phyloP scores from a whole-genome alignment of 441 rosid genomes.

The Brassica hybrid region DNA sequence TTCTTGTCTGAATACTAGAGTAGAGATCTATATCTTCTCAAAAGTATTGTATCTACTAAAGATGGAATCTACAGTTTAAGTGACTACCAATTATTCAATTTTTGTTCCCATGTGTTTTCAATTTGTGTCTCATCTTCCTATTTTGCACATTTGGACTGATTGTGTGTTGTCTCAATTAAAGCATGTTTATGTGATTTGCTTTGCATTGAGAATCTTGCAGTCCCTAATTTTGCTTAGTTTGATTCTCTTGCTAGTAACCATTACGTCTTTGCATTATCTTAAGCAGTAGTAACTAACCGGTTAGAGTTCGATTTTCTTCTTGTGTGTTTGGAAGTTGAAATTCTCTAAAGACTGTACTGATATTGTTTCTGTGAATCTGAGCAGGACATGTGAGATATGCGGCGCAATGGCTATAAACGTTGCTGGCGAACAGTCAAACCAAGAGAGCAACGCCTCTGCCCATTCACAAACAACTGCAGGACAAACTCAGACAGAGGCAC shows the following conservation, averaged over 20 bases:
- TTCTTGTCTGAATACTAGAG: constrained; percentile 18
- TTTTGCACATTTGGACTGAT: neutral
- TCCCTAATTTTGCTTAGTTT: constrained; percentile 2
- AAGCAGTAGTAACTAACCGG: constrained; percentile 11
- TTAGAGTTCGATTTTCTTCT: constrained; percentile 16
- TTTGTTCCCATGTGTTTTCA: constrained; percentile 20
- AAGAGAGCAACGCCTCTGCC: constrained; percentile 25
- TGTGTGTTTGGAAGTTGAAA: constrained; percentile 20
- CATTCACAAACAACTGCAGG: constrained; percentile 35
- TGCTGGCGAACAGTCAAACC: constrained; percentile 43
- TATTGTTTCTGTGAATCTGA: constrained; percentile 14
- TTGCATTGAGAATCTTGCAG: constrained; percentile 21
- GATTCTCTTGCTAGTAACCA: constrained; percentile 13
- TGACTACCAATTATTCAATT: constrained; percentile 8
- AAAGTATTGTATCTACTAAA: constrained; percentile 32
- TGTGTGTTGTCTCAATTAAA: constrained; percentile 1
- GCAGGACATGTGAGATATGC: constrained; percentile 58
- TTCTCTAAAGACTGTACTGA: constrained; percentile 7
- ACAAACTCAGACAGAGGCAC: constrained; percentile 42
- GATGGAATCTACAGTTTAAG: constrained; percentile 25
- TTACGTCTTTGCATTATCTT: neutral
- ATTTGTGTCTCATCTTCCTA: constrained; percentile 20
- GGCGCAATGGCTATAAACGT: constrained; percentile 52
- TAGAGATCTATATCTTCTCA: constrained; percentile 28
- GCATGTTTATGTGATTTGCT: constrained; percentile 17